Evolutionary conservation across 352 stramenopile species (phyloP), one percentile per base, ranked within the genome.

Genomic region (Aphanomyces cochlioides): DNA sequence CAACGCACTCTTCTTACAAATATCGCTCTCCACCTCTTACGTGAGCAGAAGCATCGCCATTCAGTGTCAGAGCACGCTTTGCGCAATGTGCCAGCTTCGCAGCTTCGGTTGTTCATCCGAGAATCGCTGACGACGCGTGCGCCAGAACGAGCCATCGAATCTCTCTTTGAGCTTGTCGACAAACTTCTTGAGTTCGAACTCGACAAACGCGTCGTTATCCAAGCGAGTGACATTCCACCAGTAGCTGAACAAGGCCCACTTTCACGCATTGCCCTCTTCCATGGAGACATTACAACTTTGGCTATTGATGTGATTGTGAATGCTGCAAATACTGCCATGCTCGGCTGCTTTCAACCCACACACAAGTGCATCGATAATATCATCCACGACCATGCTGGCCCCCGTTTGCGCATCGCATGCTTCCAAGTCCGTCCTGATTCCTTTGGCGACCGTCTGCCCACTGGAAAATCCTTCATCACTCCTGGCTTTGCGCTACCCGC

Each of bases 341-440:
- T 92, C n/a, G 82, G 83, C 0, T 90, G 84, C 69, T 92, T 90
- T 70, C 76, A 87, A 67, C 83, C 83, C 28, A 77, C 79, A 4
- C 83, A 90, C 65, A 81, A 78, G 43, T 92, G 83, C 58, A 90
- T 90, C 56, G 82, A 92, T 74, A 90, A 90, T 38, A 77, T 89
- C 40, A 90, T 90, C 57, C 83, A 92, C 74, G 81, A 77, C 60
- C 79, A 78, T 60, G 78, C 82, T 0, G 83, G 81, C 1, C 82
- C 81, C 19, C 78, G 84, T 3, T 70, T 92, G 21, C 82, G 84
- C 21, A 67, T 77, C 0, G 81, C 78, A 19, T 92, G 85, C 53
- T 60, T 78, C 10, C 72, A 88, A 6, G 74, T 67, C 3, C 73
- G 78, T 13, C 69, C 85, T 4, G 77, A 90, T 19, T 13, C 58